Evolutionary conservation across 805 yeast genomes (phyloP).

Genomic region (Ogataea nitratoaversa): DNA sequence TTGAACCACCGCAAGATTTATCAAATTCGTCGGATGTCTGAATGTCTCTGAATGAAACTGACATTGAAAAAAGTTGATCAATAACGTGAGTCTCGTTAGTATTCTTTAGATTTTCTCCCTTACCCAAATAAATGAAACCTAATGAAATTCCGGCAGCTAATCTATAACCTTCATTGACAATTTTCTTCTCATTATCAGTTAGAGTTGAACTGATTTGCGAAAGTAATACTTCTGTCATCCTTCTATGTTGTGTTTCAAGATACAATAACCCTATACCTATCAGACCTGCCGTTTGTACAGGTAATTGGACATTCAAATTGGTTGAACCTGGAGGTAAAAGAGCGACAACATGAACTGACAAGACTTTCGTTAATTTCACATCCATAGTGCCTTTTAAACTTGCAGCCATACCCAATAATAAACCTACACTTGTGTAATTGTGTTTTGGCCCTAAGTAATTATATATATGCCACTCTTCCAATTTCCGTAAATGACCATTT

Average conservation of each 20-base stretch:
- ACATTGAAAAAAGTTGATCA: constrained; percentile 54
- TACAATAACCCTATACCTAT: constrained; percentile 87
- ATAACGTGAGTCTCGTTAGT: constrained; percentile 58
- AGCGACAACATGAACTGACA: constrained; percentile 91
- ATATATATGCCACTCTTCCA: constrained; percentile 96
- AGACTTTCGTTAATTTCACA: constrained; percentile 78
- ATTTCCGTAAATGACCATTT: constrained; percentile 74
- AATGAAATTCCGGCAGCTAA: constrained; percentile 84
- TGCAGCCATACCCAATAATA: constrained; percentile 89
- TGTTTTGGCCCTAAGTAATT: constrained; percentile 90
- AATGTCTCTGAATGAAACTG: constrained; percentile 57
- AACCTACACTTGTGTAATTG: constrained; percentile 77
- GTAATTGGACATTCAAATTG: constrained; percentile 75
- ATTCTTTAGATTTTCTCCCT: constrained; percentile 52
- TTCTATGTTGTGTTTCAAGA: constrained; percentile 69
- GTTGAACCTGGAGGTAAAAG: constrained; percentile 87
- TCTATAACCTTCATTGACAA: constrained; percentile 74
- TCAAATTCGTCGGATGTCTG: constrained; percentile 57
- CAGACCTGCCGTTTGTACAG: constrained; percentile 88
- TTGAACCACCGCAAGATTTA: constrained; percentile 68
- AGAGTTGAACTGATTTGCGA: constrained; percentile 62
- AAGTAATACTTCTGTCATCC: constrained; percentile 77
- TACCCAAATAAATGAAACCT: constrained; percentile 80
- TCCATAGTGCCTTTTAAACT: constrained; percentile 81
- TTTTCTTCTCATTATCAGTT: constrained; percentile 48